A percentile compares a stretch with the other conserved stretches of the same genome.
phyloP scores from a whole-genome alignment of 2,329 filamentous ascomycete genomes.

The Allantophomopsis cytisporea region DNA sequence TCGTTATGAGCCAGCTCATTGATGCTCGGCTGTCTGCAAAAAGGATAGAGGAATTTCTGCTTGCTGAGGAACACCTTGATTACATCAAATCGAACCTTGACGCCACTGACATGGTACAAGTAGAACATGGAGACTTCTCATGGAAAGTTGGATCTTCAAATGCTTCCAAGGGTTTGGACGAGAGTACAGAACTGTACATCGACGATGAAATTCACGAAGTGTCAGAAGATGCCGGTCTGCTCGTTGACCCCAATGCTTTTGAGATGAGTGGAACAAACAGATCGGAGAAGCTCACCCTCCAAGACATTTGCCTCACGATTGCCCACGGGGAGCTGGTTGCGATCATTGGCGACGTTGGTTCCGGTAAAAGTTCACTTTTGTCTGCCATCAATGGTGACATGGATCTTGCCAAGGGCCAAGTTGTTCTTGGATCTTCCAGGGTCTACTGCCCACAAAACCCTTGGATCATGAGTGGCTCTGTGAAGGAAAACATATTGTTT shows the following conservation, averaged over 20 bases:
- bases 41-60: conserved; percentile 71
- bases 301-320: conserved; percentile 30
- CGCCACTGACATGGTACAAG: conserved; percentile 38
- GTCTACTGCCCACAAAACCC: conserved; percentile 68
- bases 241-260: too few relatives aligned
- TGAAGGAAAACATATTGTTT: conserved; percentile 66
- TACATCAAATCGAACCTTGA: conserved; percentile 83
- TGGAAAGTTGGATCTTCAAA: not conserved
- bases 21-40: conserved; percentile 73
- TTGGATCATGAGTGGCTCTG: conserved; percentile 71
- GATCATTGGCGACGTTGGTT: conserved; percentile 42
- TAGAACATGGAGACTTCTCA: conserved; percentile 17
- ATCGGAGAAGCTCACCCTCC: conserved; percentile 25
- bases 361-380: conserved; percentile 50
- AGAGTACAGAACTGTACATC: conserved; percentile 10
- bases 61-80: conserved; percentile 70
- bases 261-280: too few relatives aligned
- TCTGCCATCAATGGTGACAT: conserved; percentile 53
- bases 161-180: not conserved
- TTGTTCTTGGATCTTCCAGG: too few relatives aligned
- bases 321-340: conserved; percentile 35
- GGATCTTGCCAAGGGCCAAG: too few relatives aligned
- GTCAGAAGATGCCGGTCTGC: conserved; percentile 20
- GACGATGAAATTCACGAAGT: conserved; percentile 54
- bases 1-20: conserved; percentile 74